Percentiles rank a stretch among this genome's conserved stretches.
Evolutionary conservation across 202 grass and related monocot species (phyloP).

Genomic region (Carex arenaria): DNA sequence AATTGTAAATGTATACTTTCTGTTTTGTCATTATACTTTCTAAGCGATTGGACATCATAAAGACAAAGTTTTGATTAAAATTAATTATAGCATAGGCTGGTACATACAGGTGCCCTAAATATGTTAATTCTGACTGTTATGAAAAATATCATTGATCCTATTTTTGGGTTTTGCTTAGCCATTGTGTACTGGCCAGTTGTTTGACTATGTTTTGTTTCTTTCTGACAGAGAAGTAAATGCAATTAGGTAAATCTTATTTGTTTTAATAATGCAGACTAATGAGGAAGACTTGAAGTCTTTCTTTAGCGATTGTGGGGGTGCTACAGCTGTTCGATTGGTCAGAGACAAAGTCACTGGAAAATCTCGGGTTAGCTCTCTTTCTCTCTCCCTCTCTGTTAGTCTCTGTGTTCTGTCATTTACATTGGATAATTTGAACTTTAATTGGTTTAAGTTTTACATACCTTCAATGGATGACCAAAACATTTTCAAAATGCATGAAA

Average conservation of each 20-base stretch:
- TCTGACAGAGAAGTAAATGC: not conserved
- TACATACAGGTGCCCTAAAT: too few species aligned
- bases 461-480: not conserved
- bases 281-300: slow-evolving; percentile 60
- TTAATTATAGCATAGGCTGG: too few species aligned
- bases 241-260: not conserved
- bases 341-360: slow-evolving; percentile 69
- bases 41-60: too few species aligned
- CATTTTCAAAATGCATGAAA: not conserved
- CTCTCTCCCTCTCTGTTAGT: not conserved
- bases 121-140: too few species aligned
- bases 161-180: not conserved
- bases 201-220: not conserved
- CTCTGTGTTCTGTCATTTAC: not conserved
- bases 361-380: slow-evolving; percentile 58
- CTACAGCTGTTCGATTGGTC: slow-evolving; percentile 73
- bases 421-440: not conserved
- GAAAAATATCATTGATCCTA: too few species aligned
- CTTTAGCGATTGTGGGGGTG: slow-evolving; percentile 71
- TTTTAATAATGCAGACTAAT: slow-evolving; percentile 47
- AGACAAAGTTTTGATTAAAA: too few species aligned
- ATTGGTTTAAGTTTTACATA: not conserved
- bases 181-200: slow-evolving; percentile 17
- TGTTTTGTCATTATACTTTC: too few species aligned
- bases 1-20: not conserved